Evolutionary conservation across 495 filamentous ascomycete species (phyloP).

Genomic region (Daldinia loculata): DNA sequence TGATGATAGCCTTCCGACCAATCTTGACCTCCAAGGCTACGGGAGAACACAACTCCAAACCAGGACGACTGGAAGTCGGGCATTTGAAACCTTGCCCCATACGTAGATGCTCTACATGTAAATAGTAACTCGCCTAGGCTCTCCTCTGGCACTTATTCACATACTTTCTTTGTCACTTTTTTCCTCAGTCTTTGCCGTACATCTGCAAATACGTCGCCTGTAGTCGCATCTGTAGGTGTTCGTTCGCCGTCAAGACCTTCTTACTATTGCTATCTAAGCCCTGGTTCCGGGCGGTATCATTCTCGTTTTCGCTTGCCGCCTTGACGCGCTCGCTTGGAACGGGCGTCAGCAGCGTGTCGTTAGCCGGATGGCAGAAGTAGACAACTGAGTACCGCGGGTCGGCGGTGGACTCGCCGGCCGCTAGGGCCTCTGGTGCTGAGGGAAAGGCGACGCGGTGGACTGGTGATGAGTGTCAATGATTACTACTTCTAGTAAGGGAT

Average conservation of each 20-base stretch:
- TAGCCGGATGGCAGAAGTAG: slow-evolving; percentile 89
- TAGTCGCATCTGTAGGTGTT: slow-evolving; percentile 81
- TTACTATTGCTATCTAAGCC: slow-evolving; percentile 25
- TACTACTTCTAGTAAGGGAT: neutral
- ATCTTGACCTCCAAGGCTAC: too few relatives aligned
- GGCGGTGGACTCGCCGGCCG: slow-evolving; percentile 59
- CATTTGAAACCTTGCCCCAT: neutral
- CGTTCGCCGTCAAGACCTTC: slow-evolving; percentile 77
- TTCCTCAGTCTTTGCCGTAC: slow-evolving; percentile 46
- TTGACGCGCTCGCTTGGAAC: slow-evolving; percentile 73
- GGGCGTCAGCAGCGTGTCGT: slow-evolving; percentile 70
- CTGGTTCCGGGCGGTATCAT: slow-evolving; percentile 36
- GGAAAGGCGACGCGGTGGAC: slow-evolving; percentile 91
- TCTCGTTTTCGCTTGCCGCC: slow-evolving; percentile 32
- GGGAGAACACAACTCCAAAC: too few relatives aligned
- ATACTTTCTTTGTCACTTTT: slow-evolving; percentile 24
- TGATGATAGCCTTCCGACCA: too few relatives aligned
- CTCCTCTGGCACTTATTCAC: neutral
- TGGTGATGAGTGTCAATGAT: slow-evolving; percentile 73
- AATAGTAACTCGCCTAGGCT: neutral
- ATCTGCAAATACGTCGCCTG: slow-evolving; percentile 73
- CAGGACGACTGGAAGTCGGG: too few relatives aligned
- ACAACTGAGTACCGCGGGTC: slow-evolving; percentile 80
- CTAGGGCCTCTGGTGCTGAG: neutral
- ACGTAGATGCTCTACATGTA: neutral